These are phyloP conservation scores for Pleurotus tuber-regium DNA, from an alignment of 768 basidiomycete genomes.

Conservation along the genomic window DNA sequence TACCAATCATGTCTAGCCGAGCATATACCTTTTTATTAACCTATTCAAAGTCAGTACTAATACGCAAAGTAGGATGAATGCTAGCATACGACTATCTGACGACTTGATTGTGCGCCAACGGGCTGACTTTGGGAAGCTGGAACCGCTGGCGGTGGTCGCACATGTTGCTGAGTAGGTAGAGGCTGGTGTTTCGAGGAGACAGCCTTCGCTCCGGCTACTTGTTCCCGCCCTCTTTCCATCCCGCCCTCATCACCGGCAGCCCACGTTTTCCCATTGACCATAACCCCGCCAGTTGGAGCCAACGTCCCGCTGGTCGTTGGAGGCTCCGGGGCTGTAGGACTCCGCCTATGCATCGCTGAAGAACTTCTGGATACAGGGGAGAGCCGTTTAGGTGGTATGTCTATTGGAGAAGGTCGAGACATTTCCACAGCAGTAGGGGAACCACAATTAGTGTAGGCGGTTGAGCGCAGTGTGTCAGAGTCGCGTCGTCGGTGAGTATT, in stretches of 20 bases:
- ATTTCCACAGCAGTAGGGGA: constrained; percentile 57
- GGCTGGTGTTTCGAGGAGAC: constrained; percentile 19
- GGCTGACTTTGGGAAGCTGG: constrained; percentile 29
- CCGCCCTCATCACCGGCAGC: constrained; percentile 41
- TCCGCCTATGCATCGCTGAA: constrained; percentile 55
- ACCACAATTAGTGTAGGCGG: constrained; percentile 32
- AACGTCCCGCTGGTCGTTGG: constrained; percentile 39
- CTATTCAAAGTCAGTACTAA: constrained; percentile 26
- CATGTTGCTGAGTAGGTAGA: constrained; percentile 27
- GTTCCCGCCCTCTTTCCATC: constrained; percentile 23
- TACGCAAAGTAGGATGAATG: constrained; percentile 3
- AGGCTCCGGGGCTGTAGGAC: constrained; percentile 67
- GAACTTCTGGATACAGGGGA: constrained; percentile 30
- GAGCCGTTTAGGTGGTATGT: constrained; percentile 24
- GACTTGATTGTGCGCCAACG: constrained; percentile 32
- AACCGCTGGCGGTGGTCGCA: constrained; percentile 31
- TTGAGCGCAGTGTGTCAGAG: constrained; percentile 70
- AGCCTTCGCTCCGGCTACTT: constrained; percentile 3
- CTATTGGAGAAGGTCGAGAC: constrained; percentile 11
- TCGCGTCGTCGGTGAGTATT: constrained; percentile 65
- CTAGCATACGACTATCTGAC: constrained; percentile 39
- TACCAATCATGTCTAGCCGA: constrained; percentile 86
- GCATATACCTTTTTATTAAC: constrained; percentile 85
- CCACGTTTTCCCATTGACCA: constrained; percentile 40
- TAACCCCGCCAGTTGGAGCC: constrained; percentile 19